Evolutionary conservation across 805 yeast genomes (phyloP), one percentile per base, ranked within the genome.

Genomic region (Saccharomycopsis fibuligera): DNA sequence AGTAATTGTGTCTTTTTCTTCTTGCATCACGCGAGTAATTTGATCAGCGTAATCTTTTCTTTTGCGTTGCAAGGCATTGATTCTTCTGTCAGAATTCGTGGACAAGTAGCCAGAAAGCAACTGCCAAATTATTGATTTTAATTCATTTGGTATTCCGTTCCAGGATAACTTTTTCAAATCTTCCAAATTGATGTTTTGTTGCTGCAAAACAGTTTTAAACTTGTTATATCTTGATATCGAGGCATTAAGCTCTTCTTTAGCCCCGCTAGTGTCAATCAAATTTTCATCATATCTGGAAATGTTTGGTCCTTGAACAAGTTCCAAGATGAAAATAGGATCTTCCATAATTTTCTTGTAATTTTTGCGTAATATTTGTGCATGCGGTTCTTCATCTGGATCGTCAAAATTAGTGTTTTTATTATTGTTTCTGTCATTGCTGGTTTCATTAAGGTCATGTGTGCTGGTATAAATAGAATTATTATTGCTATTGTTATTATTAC

Each of bases 101-200:
- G 99, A 96, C 33, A 91, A 68, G 62, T 93, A 93, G 1, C 98
- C 98, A 45, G 91, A 72, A 43, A 93, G 64, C 16, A 90, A 67
- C 66, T 88, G 95, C 99, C 99, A 93, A 10, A 86, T 79, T 36
- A 83, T 66, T 0, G 97, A 86, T 50, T 98, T 72, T 49, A 89
- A 71, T 49, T 81, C 82, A 10, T 75, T 68, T 0, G 99, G 98
- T 4, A 93, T 78, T 1, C 99, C 99, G 58, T 90, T 85, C 98
- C 99, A 93, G 16, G 96, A 77, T 44, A 89, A 73, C 60, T 84
- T 80, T 54, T 87, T 75, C 47, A 93, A 70, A 44, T 82, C 89
- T 43, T 72, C 73, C 50, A 86, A 63, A 55, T 87, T 79, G n/a
- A 69, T 68, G 47, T 72, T 72, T 23, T 65, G 66, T 5, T 69